These are phyloP conservation scores for Syzygium syzygioides DNA, from an alignment of 441 rosid species.

Conservation along the genomic window DNA sequence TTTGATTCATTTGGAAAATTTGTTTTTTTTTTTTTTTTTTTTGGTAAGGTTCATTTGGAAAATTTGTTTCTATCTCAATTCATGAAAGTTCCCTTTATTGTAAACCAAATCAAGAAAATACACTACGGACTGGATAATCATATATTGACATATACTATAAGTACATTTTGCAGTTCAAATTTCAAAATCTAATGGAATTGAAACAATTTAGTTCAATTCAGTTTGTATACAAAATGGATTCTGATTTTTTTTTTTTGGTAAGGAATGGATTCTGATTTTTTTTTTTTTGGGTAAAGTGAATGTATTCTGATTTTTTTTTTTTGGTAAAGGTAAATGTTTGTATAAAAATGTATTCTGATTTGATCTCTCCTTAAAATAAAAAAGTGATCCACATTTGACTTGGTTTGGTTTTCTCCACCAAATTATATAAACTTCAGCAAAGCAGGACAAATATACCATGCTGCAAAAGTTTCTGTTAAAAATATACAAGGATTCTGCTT, in stretches of 20 bases:
- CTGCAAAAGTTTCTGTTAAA: background rate
- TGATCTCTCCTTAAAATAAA: background rate
- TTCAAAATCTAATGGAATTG: background rate
- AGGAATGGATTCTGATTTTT: too few species aligned
- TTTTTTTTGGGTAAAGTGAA: background rate
- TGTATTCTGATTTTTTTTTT: background rate
- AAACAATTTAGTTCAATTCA: background rate
- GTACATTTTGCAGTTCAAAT: background rate
- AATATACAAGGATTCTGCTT: background rate
- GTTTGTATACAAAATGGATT: background rate
- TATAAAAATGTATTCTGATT: background rate
- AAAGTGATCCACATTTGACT: background rate
- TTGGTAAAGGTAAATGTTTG: too few species aligned
- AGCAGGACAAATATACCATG: background rate
- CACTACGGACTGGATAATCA: background rate
- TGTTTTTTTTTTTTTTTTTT: too few species aligned
- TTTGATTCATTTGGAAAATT: background rate
- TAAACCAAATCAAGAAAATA: background rate
- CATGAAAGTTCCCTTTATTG: background rate
- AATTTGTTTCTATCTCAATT: background rate
- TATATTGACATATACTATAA: background rate
- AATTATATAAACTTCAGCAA: background rate
- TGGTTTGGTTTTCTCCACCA: background rate
- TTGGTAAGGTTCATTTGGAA: background rate
- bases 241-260: background rate